Base-by-base conservation (phyloP, 208 protist species). In the Sergeia podlipaevii region DNA sequence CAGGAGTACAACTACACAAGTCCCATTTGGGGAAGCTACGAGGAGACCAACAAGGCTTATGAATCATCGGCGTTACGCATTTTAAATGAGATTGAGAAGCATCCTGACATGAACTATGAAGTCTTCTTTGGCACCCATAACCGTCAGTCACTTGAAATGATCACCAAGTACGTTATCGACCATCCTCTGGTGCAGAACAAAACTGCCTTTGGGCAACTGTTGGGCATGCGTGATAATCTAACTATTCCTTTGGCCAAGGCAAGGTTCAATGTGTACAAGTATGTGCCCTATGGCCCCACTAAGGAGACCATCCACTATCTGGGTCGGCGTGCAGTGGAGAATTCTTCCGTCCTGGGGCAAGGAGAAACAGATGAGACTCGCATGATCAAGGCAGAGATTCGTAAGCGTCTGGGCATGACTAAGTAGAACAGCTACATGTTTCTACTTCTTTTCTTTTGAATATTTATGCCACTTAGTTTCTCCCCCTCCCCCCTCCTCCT, bases 251-350 rank as follows among this genome's bases (percentile, higher is more conserved):
- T 98, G 5, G 91, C 89, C 32, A 67, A 73, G 28, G 71, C 85
- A 1, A 88, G 88, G 15, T 97, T 89, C 43, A 66, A 78, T 39
- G 80, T 91, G 7, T 93, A 80, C 76, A 96, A 95, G 77, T 99
- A 99, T 82, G 76, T 98, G 8, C 97, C 97, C 5, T 99, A 98
- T 66, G 97, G 97, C 8, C 96, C 96, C 26, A 86, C 98, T 29
- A 45, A 77, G 38, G 92, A 98, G 65, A 96, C 97, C 6, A 77
- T 99, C 51, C 96, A 97, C 32, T 99, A 98, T 69, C 76, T 98
- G 23, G 81, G 95, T 34, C 84, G 96, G 39, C 74, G 96, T n/a
- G 91, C 92, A 6, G 78, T 97, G 48, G 97, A 99, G 76, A 99
- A 98, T 67, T 69, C 80, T 26, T 72, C 86, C 6, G 74, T 96